Base-by-base conservation (phyloP, 257 asterid species). In the Verbena officinalis region DNA sequence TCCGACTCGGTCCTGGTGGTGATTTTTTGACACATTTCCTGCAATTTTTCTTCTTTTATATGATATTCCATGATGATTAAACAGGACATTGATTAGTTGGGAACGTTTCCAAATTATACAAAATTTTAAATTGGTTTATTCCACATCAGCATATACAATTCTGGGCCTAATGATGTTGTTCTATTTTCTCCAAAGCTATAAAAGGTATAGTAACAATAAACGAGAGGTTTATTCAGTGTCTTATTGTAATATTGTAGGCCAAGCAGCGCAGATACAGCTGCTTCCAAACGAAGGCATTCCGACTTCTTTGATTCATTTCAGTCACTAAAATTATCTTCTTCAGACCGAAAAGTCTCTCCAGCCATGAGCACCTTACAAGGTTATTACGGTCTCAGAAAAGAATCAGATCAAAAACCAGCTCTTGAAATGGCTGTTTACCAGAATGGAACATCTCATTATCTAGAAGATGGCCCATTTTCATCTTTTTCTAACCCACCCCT, bases 261-360 rank as follows among this genome's bases (percentile, higher is more conserved):
- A 67, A 70, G 78, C 79, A 78, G 84, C 82, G 69, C 79, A 33
- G 90, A 83, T 67, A 80, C 70, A 59, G 75, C 77, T 21, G 72
- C 78, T 23, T 45, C 81, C 72, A 42, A 19, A 30, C 83, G 74
- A 27, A 70, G 87, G 67, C 82, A 89, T 55, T 83, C 95, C 27
- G 94, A 89, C 79, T 17, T 92, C 20, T 89, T 89, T 10, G 96
- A 87, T 76, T 82, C 97, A 9, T 85, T 92, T 68, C 93, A 82
- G 74, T 89, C 98, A 0, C 74, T 87, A 62, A 86, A 73, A 79
- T 55, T 86, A 74, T 70, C 95, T 65, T 75, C 86, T 42, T 72
- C 95, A 23, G 84, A 80, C 36, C 70, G 48, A 45, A 76, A 75
- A 34, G 88, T 77, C 50, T 82, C 96, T 34, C 86, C 86, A 19